Conservation (phyloP, 495 filamentous ascomycete genomes). For the Hypoxylon subgilvum region DNA sequence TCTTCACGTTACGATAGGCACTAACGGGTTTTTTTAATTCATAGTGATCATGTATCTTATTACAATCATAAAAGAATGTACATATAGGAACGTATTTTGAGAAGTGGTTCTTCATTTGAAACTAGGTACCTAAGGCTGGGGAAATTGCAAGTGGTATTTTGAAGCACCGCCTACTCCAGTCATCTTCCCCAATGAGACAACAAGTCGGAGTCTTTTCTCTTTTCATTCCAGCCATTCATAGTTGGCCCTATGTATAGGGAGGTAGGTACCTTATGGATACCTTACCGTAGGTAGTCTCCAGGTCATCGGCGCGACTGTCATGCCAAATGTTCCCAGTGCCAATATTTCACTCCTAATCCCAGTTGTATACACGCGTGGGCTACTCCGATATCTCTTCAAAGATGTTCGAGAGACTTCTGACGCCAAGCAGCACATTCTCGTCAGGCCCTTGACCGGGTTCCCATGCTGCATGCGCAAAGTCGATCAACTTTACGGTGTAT, state of each 20-base stretch:
- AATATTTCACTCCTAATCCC: background rate
- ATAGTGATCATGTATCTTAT: conserved; percentile 16
- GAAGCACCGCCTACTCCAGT: conserved; percentile 31
- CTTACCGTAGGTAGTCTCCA: conserved; percentile 4
- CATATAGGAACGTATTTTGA: conserved; percentile 14
- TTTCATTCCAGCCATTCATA: conserved; percentile 17
- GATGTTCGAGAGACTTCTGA: conserved; percentile 74
- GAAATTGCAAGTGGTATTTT: conserved; percentile 35
- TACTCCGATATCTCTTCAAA: conserved; percentile 65
- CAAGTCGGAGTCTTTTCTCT: conserved; percentile 11
- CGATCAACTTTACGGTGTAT: conserved; percentile 85
- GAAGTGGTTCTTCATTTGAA: conserved; percentile 24
- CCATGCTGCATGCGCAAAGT: conserved; percentile 95
- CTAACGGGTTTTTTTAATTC: background rate
- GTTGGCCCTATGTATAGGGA: conserved; percentile 19
- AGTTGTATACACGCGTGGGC: background rate
- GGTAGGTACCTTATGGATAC: too few species aligned
- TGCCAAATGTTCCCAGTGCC: background rate
- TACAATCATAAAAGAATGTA: conserved; percentile 24
- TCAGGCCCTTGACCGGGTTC: conserved; percentile 85
- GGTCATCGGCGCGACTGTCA: conserved; percentile 1
- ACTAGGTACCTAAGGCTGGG: conserved; percentile 19
- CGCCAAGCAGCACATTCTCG: conserved; percentile 78
- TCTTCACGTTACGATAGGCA: too few species aligned
- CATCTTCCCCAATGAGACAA: conserved; percentile 15